Base-by-base conservation (phyloP, 2,329 filamentous ascomycete species). In the Talaromyces sp. region DNA sequence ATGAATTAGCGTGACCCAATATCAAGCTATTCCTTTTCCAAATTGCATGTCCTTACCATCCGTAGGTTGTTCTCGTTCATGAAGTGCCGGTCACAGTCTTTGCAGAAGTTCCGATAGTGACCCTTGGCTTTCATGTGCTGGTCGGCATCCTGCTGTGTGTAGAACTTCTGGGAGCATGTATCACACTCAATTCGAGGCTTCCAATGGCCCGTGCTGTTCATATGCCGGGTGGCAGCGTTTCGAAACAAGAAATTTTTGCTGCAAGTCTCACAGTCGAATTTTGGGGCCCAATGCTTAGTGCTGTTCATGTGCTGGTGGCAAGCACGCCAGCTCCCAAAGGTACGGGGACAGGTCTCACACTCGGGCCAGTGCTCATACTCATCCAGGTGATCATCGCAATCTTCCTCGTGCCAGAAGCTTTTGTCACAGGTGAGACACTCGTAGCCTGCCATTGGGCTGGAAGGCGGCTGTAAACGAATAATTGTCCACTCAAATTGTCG, bases 181-280 rank as follows among this genome's bases (percentile, higher is more conserved):
- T 74, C 66, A 60, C 72, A 75, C 9, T 67, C 66, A 24, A 58
- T 24, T 21, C 19, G 17, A 24, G 43, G 43, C 10, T 2, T 21
- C 43, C 43, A 21, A 55, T 73, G 72, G 29, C 62, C 64, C 9
- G 46, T 50, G 3, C 24, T 50, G 27, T 61, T 58, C 72, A 73
- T 73, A 61, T 76, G 75, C 43, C 73, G 66, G 32, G 65, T 54
- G 26, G 62, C 66, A 8, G 67, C 64, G 51, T 56, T 35, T 57
- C 67, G 58, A 14, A 65, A 65, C n/a, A 21, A 24, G 62, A 73
- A 75, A 1, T 53, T 46, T 1, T 56, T 61, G 31, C 48, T 7
- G 64, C 73, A 75, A 17, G 63, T 70, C 61, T 74, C 67, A 60
- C 73, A 75, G 9, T 68, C 66, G 35, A 58, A 66, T 32, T 52